Base-by-base conservation (phyloP, 1,139 yeast species). In the Suhomyces chickasaworum region DNA sequence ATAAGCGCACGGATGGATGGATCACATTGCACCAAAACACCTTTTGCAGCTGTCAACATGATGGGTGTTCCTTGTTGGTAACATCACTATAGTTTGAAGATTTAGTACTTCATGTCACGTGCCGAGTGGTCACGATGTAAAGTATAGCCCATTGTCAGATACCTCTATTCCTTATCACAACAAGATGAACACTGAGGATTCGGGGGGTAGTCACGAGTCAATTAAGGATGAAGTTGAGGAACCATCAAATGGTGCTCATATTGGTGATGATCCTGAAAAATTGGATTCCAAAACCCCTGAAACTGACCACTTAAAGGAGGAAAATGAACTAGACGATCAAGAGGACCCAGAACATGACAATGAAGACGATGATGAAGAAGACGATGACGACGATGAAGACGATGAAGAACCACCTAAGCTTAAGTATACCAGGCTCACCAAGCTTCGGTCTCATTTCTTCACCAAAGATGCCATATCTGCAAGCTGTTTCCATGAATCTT, bases 1-100 rank as follows among this genome's bases (percentile, higher is more conserved):
- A 93, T 87, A 43, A 93, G 73, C 0, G 98, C 97, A 52, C 84
- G 77, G 52, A 93, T 90, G 0, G 97, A 89, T 1, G 99, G 97
- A 63, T 93, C 99, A 65, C 97, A 72, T 47, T 68, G 75, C 13
- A 75, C 77, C 41, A 75, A 58, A 0, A 73, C 74, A 6, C 80
- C 79, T 53, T 71, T 72, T 39, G 73, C 66, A 13, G 80, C 80
- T 6, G 75, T 69, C 21, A 75, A 72, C 80, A 75, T 75, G 6
- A 10, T 31, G 29, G 8, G 3, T 2, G 16, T 29, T 29, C 17
- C 32, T 29, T 17, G 6, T 17, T 29, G 7, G 37, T 6, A 12
- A 5, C 27, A 36, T 23, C 13, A 10, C 9, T 23, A 2, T 29
- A 2, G 3, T 9, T 13, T 17, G 16, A 29, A 15, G 8, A n/a